Conservation (phyloP, 148 eudicot genomes). For the Diospyros kaki region DNA sequence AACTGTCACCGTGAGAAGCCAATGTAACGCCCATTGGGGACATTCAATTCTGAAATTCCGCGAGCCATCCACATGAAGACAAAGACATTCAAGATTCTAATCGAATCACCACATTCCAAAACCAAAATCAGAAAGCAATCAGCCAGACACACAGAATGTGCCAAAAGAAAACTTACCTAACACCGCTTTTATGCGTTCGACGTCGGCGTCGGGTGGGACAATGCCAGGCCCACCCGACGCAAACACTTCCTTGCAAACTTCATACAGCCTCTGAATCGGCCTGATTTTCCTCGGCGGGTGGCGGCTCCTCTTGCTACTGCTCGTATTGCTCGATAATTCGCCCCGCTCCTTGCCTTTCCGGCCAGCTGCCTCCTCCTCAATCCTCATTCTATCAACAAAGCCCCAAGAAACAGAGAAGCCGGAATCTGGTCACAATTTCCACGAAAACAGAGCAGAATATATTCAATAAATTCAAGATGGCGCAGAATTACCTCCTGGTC, state of each 20-base stretch:
- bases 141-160: no score
- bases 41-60: no score
- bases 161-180: conserved; percentile 41
- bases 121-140: no score
- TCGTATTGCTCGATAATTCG: conserved; percentile 17
- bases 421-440: background rate
- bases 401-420: conserved; percentile 1
- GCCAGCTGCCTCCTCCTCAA: conserved; percentile 26
- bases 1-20: no score
- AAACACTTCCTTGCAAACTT: conserved; percentile 57
- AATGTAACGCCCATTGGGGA: no score
- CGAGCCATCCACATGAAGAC: no score
- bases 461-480: background rate
- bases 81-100: no score
- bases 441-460: no score
- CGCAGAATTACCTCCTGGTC: conserved; percentile 2
- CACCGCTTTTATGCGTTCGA: conserved; percentile 43
- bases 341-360: conserved; percentile 22
- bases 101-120: no score
- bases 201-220: conserved; percentile 41
- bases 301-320: conserved; percentile 28
- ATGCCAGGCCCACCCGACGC: conserved; percentile 55
- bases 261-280: conserved; percentile 49
- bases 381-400: conserved; percentile 34
- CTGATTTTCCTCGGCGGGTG: conserved; percentile 30